These are phyloP conservation scores for Pigoraptor vietnamica DNA, from an alignment of 78 protist species.

Conservation along the genomic window DNA sequence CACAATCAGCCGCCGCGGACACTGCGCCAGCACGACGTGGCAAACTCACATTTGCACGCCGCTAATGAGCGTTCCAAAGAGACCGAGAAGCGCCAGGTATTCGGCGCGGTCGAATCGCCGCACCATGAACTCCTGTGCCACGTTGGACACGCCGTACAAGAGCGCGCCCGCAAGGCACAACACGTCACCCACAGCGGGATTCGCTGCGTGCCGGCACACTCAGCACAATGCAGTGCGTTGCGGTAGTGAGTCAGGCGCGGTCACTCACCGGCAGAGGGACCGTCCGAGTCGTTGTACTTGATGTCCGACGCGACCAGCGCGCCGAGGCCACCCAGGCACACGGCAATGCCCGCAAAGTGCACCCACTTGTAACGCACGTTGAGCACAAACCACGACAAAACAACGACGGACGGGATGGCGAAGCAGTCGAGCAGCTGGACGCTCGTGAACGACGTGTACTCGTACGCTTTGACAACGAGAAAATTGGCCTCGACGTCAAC, in stretches of 20 bases:
- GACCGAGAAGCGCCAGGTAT: conserved; percentile 34
- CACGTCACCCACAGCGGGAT: conserved; percentile 57
- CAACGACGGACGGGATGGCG: conserved; percentile 63
- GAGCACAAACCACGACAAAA: conserved; percentile 46
- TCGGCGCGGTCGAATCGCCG: background rate
- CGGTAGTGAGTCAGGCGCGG: too few relatives aligned
- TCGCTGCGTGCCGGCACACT: conserved; percentile 25
- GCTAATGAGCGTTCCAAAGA: conserved; percentile 48
- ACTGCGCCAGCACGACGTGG: too few relatives aligned
- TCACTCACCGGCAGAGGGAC: background rate
- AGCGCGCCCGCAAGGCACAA: conserved; percentile 30
- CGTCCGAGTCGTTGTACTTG: background rate
- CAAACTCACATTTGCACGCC: conserved; percentile 48
- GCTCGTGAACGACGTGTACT: conserved; percentile 53
- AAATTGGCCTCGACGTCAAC: conserved; percentile 82
- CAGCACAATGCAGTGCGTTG: background rate
- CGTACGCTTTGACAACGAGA: conserved; percentile 45
- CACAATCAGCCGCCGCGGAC: background rate
- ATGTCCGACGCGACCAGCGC: conserved; percentile 43
- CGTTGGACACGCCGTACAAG: conserved; percentile 68
- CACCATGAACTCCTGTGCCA: conserved; percentile 53
- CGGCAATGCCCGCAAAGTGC: conserved; percentile 45
- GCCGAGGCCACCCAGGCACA: conserved; percentile 55
- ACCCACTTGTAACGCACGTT: conserved; percentile 24
- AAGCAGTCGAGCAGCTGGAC: conserved; percentile 52